Conservation (phyloP, 2,329 filamentous ascomycete species). For the Macroventuria anomochaeta region DNA sequence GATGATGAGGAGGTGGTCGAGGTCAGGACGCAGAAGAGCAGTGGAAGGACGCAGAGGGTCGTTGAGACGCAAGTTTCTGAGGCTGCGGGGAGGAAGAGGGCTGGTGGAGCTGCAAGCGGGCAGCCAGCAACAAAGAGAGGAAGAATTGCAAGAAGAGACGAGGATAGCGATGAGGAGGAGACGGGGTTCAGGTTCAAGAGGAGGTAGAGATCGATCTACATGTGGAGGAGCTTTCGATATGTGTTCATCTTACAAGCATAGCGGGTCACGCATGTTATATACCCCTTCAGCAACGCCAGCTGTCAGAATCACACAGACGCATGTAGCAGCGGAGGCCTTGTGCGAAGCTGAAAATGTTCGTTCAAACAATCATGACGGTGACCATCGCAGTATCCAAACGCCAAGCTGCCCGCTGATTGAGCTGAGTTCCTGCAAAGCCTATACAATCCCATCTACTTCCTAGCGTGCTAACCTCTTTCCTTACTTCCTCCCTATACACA, state of each 20-base stretch:
- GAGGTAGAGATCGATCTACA: conserved; percentile 17
- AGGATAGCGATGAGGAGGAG: conserved; percentile 65
- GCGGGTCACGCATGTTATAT: conserved; percentile 1
- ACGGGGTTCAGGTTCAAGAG: conserved; percentile 62
- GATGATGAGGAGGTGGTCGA: conserved; percentile 35
- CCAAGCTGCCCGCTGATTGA: conserved; percentile 17
- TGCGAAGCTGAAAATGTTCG: neutral
- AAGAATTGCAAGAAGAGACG: conserved; percentile 38
- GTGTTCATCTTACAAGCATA: neutral
- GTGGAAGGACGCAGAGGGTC: conserved; percentile 34
- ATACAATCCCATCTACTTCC: too few relatives aligned
- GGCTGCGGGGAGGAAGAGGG: conserved; percentile 38
- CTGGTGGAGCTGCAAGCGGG: conserved; percentile 29
- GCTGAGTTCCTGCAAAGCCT: neutral
- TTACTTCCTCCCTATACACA: conserved; percentile 1
- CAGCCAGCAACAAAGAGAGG: conserved; percentile 40
- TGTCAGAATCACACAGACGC: neutral
- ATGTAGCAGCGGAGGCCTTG: neutral
- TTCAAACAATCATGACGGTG: conserved; percentile 1
- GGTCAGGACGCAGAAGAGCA: conserved; percentile 31
- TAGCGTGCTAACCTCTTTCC: too few relatives aligned
- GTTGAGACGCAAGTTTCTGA: conserved; percentile 43
- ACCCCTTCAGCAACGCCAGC: conserved; percentile 4
- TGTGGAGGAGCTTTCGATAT: too few relatives aligned
- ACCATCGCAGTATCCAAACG: conserved; percentile 19